Evolutionary conservation across 2,329 filamentous ascomycete species (phyloP), one percentile per base, ranked within the genome.

Genomic region (Clonostachys solani): DNA sequence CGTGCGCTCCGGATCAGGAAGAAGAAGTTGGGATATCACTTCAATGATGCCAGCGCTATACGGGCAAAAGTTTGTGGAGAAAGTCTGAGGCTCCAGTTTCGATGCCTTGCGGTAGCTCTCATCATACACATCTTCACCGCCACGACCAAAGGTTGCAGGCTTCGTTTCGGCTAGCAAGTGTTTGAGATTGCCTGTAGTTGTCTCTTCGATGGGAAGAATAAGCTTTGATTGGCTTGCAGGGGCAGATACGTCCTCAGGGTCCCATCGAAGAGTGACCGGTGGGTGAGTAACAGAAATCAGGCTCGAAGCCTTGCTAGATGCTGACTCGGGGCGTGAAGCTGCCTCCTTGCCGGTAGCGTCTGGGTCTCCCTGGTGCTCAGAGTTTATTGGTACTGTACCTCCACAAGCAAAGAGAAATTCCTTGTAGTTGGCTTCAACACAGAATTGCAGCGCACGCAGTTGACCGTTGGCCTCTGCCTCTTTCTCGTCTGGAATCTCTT

Each of bases 21-120:
- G 15, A n/a, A 38, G 36, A n/a, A 18, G 15, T 18, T n/a, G 12
- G 36, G 17, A n/a, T 18, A 38, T 12, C 0, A 63, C 60, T 46
- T 79, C 71, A 4, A 83, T 53, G 15, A 84, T 77, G 0, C 77
- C 75, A 7, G 65, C 54, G 10, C 72, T 62, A 5, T 77, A 74
- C 0, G 78, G 78, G 44, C 71, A 68, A 52, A 84, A 81, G 47
- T 62, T 71, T 4, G 67, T 72, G 0, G 60, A 67, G 45, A 83
- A 84, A 1, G 59, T 51, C 0, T 59, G 43, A 0, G 57, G 49
- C 15, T 80, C 71, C n/a, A 84, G 54, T 55, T 79, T 75, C 2
- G 60, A 57, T 1, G 78, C 80, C 48, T 74, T 76, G 16, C 80
- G 70, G 48, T 81, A 80, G 0, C 59, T 57, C 47, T 76, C 71